Evolutionary conservation across 2,329 filamentous ascomycete genomes (phyloP), one percentile per base, ranked within the genome.

Genomic region (Parastagonospora nodorum): DNA sequence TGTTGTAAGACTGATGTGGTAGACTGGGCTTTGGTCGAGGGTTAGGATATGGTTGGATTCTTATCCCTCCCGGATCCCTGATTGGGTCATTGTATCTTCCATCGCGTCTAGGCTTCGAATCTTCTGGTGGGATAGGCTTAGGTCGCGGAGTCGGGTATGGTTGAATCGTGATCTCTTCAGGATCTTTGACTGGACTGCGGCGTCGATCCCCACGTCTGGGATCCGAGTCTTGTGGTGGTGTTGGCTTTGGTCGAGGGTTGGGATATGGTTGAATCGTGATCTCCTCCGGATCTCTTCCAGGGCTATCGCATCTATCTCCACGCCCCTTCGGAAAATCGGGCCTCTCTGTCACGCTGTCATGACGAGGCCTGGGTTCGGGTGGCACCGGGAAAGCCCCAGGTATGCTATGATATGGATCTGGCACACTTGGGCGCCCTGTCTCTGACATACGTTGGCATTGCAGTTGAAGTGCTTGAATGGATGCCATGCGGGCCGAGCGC

Each of bases 361-460:
- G 43, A 37, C 40, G 46, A n/a, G 33, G 31, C 15, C 19, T 45
- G 6, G 47, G 33, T 0, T 45, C 46, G 8, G 51, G 44, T 0
- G 57, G 51, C 7, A 24, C 8, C 8, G 64, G 62, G 2, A 61
- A 63, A 2, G 55, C 53, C 9, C 62, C 62, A 27, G 66, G 61
- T 3, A 64, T 55, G 11, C 38, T 49, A 8, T 31, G 48, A 11
- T 45, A 46, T 9, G 48, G 43, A 3, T 60, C 55, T 28, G 50
- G 51, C 8, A 28, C 31, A 12, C 53, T 44, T 7, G 44, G 48
- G 1, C 50, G 41, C 10, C 51, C 15, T 3, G 46, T 27, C 30
- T 42, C 39, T 11, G 63, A 57, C 56, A 71, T 59, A n/a, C 67
- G 65, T 24, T 70, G 56, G 37, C 66, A 67, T 24, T 70, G 64